phyloP scores from a whole-genome alignment of 805 yeast genomes.

The Grigorovia humatica region DNA sequence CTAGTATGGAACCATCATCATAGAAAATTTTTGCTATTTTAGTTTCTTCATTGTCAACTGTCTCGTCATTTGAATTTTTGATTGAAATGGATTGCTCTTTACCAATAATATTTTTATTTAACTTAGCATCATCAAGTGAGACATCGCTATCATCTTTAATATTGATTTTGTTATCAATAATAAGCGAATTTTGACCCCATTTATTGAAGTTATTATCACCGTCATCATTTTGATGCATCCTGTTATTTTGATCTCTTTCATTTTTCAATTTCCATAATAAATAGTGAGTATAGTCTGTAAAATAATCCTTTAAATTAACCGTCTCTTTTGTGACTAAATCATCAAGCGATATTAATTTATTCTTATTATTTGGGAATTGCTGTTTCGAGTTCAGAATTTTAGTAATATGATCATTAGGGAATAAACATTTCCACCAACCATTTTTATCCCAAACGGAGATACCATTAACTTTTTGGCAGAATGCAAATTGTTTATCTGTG shows the following conservation, averaged over 20 bases:
- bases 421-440: conserved; percentile 87
- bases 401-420: conserved; percentile 38
- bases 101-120: conserved; percentile 27
- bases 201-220: background rate
- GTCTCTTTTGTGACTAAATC: conserved; percentile 39
- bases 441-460: conserved; percentile 69
- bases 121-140: background rate
- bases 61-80: conserved; percentile 21
- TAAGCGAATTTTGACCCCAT: background rate
- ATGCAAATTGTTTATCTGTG: conserved; percentile 43
- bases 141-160: background rate
- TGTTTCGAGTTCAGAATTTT: background rate
- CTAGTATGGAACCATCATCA: conserved; percentile 34
- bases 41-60: conserved; percentile 35
- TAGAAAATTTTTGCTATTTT: conserved; percentile 30
- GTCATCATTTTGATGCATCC: conserved; percentile 1
- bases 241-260: conserved; percentile 8
- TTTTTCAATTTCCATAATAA: conserved; percentile 58
- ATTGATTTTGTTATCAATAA: background rate
- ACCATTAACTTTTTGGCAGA: conserved; percentile 59
- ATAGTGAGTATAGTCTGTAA: conserved; percentile 52
- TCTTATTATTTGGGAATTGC: background rate
- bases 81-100: conserved; percentile 30
- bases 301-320: conserved; percentile 41
- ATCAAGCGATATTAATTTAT: conserved; percentile 6